A percentile compares a stretch with the other conserved stretches of the same genome.
Evolutionary conservation across 148 eudicot species (phyloP).

Genomic region (Spergularia marina): DNA sequence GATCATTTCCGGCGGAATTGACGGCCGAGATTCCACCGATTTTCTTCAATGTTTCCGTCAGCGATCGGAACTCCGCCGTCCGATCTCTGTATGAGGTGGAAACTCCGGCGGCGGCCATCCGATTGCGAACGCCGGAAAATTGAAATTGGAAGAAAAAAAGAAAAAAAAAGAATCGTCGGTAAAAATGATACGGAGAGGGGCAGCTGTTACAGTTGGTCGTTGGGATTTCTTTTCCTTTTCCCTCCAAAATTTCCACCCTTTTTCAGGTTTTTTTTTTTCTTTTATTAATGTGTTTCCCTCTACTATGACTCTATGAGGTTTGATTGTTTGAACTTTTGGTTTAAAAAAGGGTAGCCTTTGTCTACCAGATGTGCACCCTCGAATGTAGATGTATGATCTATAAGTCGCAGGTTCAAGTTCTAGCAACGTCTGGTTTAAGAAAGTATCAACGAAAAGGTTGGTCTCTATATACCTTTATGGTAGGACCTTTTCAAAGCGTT

Average conservation of each 20-base stretch:
- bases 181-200: neutral
- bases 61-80: slow-evolving; percentile 71
- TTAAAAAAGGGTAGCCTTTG: no score
- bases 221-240: slow-evolving; percentile 9
- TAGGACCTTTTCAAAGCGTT: no score
- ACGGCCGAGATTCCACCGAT: slow-evolving; percentile 41
- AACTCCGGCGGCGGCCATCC: slow-evolving; percentile 47
- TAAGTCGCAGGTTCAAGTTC: no score
- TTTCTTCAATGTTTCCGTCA: slow-evolving; percentile 51
- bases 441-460: no score
- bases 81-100: slow-evolving; percentile 69
- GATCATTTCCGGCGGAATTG: slow-evolving; percentile 22
- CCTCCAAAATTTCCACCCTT: neutral
- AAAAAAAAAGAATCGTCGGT: neutral
- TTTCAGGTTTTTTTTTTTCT: neutral
- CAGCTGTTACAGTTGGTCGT: slow-evolving; percentile 16
- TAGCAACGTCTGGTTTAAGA: no score
- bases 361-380: no score
- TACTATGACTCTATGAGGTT: no score
- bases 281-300: neutral
- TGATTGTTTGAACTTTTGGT: no score
- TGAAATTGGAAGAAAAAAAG: neutral
- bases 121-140: neutral
- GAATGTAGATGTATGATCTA: no score
- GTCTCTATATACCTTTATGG: neutral